These are phyloP conservation scores for Sporothrix brasiliensis DNA, from an alignment of 2,329 filamentous ascomycete genomes.

Conservation along the genomic window DNA sequence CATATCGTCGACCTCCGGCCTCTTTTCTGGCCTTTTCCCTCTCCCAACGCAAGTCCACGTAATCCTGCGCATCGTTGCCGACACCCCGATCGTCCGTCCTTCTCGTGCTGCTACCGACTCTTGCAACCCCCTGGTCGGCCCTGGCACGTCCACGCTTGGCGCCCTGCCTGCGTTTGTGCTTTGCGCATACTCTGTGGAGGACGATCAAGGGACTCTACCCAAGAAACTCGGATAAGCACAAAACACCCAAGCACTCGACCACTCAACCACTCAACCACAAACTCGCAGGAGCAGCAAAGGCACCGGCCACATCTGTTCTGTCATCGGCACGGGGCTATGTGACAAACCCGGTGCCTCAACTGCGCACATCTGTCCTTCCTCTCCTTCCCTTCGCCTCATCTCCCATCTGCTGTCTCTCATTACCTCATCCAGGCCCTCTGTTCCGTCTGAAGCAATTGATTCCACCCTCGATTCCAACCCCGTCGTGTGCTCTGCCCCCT, in stretches of 20 bases:
- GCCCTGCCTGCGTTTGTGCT: constrained; percentile 27
- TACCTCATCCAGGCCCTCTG: constrained; percentile 18
- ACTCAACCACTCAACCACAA: not conserved
- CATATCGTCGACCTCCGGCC: constrained; percentile 1
- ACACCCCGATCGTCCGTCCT: constrained; percentile 23
- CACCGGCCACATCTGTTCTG: constrained; percentile 21
- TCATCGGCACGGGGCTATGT: constrained; percentile 33
- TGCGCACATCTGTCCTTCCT: constrained; percentile 7
- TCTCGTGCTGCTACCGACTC: not conserved
- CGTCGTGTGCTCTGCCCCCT: constrained; percentile 6
- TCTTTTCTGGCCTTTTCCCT: not conserved
- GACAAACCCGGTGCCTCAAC: constrained; percentile 31
- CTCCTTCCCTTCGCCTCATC: constrained; percentile 14
- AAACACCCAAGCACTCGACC: not conserved
- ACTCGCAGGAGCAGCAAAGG: not conserved
- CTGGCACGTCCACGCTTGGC: constrained; percentile 14
- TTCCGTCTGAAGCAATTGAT: constrained; percentile 10
- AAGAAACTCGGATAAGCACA: constrained; percentile 23
- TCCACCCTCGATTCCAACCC: constrained; percentile 18
- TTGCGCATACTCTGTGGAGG: constrained; percentile 38
- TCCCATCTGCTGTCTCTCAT: constrained; percentile 18
- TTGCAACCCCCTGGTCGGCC: not conserved
- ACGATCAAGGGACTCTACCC: constrained; percentile 41
- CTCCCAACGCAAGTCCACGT: constrained; percentile 2
- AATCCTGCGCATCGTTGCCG: not conserved